Evolutionary conservation across 1,284 basidiomycete species (phyloP), one percentile per base, ranked within the genome.

Genomic region (Naganishia liquefaciens): DNA sequence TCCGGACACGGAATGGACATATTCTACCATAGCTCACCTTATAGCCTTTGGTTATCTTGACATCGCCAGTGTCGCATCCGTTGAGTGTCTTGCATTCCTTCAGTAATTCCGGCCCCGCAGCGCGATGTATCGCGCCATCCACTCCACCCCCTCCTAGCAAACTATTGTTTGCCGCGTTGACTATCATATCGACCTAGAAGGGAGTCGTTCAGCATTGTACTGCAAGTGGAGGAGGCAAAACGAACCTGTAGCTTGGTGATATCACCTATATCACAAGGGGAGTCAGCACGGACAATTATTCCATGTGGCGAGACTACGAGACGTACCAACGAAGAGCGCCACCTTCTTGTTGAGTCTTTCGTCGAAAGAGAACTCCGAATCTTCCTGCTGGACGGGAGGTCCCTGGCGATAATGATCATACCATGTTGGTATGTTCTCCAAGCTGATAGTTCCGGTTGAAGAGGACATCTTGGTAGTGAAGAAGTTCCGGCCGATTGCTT

Each of bases 161-260:
- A 47, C 84, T 84, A 58, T 81, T 82, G 75, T 93, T 93, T 5
- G 91, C 91, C 9, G 92, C 93, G 73, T 94, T 95, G 58, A 94
- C 91, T 66, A 95, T 89, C 28, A 86, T 83, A 74, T 92, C 90
- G 10, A 89, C 71, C 77, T 79, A 57, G 3, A n/a, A 10, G 21
- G 7, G 40, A 63, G 62, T 30, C 3, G 25, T 10, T 50, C 33
- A 23, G 23, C 5, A 17, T 21, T 15, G 10, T 21, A 10, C 21
- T 10, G 55, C 37, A 19, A 43, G 21, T 30, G 47, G 1, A 39
- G 25, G 46, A 27, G 33, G 23, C 2, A 2, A 52, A 67, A 13
- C 33, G 33, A 21, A 76, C 76, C 63, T 76, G 69, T 61, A 79
- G 74, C 55, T 72, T 70, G 3, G 76, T 77, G 27, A 79, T 78